Percentiles rank a stretch among this genome's conserved stretches.
These are phyloP conservation scores for Pseudoperonospora humuli DNA, from an alignment of 352 stramenopile genomes.

Conservation along the genomic window DNA sequence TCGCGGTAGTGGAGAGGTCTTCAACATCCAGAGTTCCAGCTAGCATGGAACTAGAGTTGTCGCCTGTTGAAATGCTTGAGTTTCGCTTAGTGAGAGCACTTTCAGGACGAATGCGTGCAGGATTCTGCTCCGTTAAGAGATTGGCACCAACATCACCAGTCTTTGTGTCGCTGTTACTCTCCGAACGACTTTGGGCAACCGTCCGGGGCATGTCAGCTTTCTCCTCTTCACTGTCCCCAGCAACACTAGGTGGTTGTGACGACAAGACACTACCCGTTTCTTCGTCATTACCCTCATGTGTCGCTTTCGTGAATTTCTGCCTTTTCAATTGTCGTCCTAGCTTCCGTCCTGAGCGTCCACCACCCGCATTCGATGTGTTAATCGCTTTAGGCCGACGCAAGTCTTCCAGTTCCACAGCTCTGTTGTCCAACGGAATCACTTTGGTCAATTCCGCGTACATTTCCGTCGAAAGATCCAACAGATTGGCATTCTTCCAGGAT, in stretches of 20 bases:
- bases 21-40: not conserved
- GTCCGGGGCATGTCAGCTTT: constrained; percentile 11
- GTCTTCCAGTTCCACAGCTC: constrained; percentile 22
- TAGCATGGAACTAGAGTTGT: not conserved
- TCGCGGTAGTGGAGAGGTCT: not conserved
- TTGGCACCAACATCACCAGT: not conserved
- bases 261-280: constrained; percentile 8
- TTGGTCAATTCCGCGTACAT: constrained; percentile 17
- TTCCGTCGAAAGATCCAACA: constrained; percentile 24
- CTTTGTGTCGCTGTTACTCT: constrained; percentile 1
- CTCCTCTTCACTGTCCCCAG: constrained; percentile 22
- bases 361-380: not conserved
- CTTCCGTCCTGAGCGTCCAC: constrained; percentile 1
- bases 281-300: constrained; percentile 12
- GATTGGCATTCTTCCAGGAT: constrained; percentile 31
- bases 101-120: not conserved
- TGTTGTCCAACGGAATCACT: constrained; percentile 19
- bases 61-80: not conserved
- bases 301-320: not conserved
- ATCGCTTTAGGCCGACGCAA: constrained; percentile 15
- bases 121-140: not conserved
- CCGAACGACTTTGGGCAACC: constrained; percentile 1
- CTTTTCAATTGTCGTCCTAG: constrained; percentile 7
- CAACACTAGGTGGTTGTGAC: constrained; percentile 11
- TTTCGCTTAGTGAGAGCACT: not conserved